These are phyloP conservation scores for Picochlorum sp. DNA, from an alignment of 139 green algal species.

Conservation along the genomic window DNA sequence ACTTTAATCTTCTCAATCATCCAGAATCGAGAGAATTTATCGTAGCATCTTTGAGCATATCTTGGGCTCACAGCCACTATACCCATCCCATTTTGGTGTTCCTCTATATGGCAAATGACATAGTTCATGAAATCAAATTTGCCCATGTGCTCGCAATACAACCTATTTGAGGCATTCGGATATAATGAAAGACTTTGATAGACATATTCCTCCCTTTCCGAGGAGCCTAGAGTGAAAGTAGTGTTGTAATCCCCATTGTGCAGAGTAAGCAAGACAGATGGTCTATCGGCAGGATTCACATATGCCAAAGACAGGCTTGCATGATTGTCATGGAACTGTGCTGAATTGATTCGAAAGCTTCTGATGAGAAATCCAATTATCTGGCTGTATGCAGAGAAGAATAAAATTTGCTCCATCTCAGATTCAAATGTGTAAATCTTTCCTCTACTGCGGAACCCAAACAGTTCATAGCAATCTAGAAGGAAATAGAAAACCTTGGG, in stretches of 20 bases:
- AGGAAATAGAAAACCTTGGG: constrained; percentile 6
- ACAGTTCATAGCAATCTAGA: constrained; percentile 3
- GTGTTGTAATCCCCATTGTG: constrained; percentile 35
- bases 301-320: constrained; percentile 20
- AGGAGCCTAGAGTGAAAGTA: constrained; percentile 17
- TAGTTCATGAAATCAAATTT: constrained; percentile 25
- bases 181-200: not conserved
- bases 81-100: constrained; percentile 16
- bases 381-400: constrained; percentile 26
- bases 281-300: constrained; percentile 4
- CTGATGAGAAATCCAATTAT: constrained; percentile 5
- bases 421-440: constrained; percentile 18
- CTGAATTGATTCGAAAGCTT: constrained; percentile 3
- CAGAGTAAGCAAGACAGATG: constrained; percentile 17
- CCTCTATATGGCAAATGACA: constrained; percentile 13
- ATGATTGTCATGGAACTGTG: constrained; percentile 39
- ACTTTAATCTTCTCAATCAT: not conserved
- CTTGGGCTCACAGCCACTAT: constrained; percentile 22
- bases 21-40: constrained; percentile 25
- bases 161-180: not conserved
- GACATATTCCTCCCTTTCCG: constrained; percentile 12
- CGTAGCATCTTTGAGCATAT: constrained; percentile 18
- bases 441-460: constrained; percentile 3
- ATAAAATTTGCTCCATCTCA: constrained; percentile 31
- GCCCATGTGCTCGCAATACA: constrained; percentile 23